Evolutionary conservation across 495 filamentous ascomycete genomes (phyloP), one percentile per base, ranked within the genome.

Genomic region (Penicillium alfredii): DNA sequence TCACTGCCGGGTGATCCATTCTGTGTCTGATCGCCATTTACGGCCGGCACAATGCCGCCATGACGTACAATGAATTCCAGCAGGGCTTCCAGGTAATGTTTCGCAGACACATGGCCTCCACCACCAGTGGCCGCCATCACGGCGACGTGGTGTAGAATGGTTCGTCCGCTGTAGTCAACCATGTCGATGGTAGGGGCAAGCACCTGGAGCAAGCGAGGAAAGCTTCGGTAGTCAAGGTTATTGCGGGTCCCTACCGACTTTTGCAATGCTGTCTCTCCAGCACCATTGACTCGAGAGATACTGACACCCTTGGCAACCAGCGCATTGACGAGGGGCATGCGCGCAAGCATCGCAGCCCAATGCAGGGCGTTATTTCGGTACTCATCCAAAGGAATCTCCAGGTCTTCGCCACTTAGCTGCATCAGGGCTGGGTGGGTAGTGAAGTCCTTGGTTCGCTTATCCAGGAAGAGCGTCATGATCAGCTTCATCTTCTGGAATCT

Each of bases 311-410:
- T 81, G 5, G 76, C 68, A 43, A 98, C 82, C 0, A 98, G 71
- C 2, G 86, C 78, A 35, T 84, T 74, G 23, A 95, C 60, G 5
- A 96, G 69, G 7, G 82, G 74, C 53, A 90, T 77, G 13, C 86
- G 81, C n/a, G 85, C 86, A 30, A 97, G 72, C 24, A 90, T 94
- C 7, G 92, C 88, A n/a, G 90, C 92, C 92, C 92, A 98, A 51
- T 95, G 90, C 19, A 98, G 69, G 14, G 92, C 86, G 36, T 84
- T 95, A 56, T 94, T 88, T 14, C 80, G 78, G 35, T 84, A 84
- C 4, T 77, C 67, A 51, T 98, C 92, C 37, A 98, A 80, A 6
- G 93, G 90, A 18, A 86, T 76, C 51, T 98, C 92, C 18, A 97
- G 75, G 37, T 96, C 88, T 15, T 83, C 69, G 1, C 82, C 77